phyloP scores from a whole-genome alignment of 805 yeast genomes.

The Huiozyma naganishii region DNA sequence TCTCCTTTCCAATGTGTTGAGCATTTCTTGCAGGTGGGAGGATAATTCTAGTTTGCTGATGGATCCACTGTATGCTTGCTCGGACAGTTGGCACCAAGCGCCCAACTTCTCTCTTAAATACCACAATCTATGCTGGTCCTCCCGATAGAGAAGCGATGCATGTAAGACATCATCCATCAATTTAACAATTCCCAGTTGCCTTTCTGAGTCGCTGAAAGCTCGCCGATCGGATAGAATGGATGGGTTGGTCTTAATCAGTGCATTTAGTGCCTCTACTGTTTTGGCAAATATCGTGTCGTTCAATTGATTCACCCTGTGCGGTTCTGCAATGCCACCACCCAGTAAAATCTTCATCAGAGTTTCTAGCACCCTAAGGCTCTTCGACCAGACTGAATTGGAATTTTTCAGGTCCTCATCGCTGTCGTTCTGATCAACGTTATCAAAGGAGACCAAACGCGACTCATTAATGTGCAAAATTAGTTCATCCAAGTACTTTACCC shows the following conservation, averaged over 20 bases:
- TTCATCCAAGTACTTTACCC: slow-evolving; percentile 23
- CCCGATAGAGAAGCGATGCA: slow-evolving; percentile 10
- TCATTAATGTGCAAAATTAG: slow-evolving; percentile 20
- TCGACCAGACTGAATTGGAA: background rate
- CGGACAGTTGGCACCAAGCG: slow-evolving; percentile 14
- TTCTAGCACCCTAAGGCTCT: slow-evolving; percentile 14
- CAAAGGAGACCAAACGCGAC: background rate
- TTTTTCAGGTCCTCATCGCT: background rate
- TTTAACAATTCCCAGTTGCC: slow-evolving; percentile 9
- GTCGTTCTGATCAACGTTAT: background rate
- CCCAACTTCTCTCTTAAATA: slow-evolving; percentile 18
- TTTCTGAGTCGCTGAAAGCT: background rate
- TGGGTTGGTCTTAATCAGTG: slow-evolving; percentile 16
- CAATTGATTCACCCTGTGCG: slow-evolving; percentile 5
- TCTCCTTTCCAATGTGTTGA: slow-evolving; percentile 11
- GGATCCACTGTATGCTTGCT: slow-evolving; percentile 8
- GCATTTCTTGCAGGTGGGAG: slow-evolving; percentile 1
- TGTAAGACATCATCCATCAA: slow-evolving; percentile 11
- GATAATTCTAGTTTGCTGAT: slow-evolving; percentile 7
- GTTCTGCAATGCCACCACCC: slow-evolving; percentile 1
- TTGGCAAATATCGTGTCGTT: slow-evolving; percentile 19
- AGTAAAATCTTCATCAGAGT: slow-evolving; percentile 14
- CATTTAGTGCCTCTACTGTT: slow-evolving; percentile 20
- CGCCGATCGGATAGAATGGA: slow-evolving; percentile 5
- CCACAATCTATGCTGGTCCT: slow-evolving; percentile 15